Evolutionary conservation across 441 rosid species (phyloP), one percentile per base, ranked within the genome.

Genomic region (Populus hybrid): DNA sequence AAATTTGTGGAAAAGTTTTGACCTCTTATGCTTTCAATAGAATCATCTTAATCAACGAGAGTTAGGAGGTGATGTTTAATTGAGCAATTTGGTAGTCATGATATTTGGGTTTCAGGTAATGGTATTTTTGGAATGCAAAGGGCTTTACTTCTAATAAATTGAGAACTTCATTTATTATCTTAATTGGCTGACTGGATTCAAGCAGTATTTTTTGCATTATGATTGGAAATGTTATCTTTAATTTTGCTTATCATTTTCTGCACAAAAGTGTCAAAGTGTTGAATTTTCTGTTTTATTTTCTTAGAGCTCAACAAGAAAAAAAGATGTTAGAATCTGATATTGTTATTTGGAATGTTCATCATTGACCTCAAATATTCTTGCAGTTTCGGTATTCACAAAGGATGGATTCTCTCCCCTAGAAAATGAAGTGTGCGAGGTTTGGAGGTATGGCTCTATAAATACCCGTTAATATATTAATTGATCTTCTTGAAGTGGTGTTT

Each of bases 371-470:
- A 75, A 28, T 50, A 21, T 72, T 64, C 81, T 71, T 81, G 75
- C 63, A 79, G 75, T 78, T 72, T 35, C 32, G 36, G 53, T 59
- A 81, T 81, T 26, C 38, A 53, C 28, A 61, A 69, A 36, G 36
- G 42, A 67, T 23, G 18, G 79, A 53, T 19, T 67, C 59, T 50
- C 50, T 16, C 19, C 36, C 75, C n/a, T 64, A 68, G 38, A 40
- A n/a, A 71, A 38, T 69, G 76, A 76, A 53, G 69, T 34, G 72
- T 73, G 63, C 2, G 30, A 69, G 8, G 10, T 71, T 14, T 80
- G 19, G 63, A 74, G 79, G 78, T 71, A 70, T 12, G 35, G 18
- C 50, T 71, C n/a, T 23, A 34, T 35, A 9, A 65, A 34, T n/a
- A 73, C n/a, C 18, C 19, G 12, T 35, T 30, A 34, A 50, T 36